Base-by-base conservation (phyloP, 2,329 filamentous ascomycete genomes). In the Stagonosporopsis vannaccii region DNA sequence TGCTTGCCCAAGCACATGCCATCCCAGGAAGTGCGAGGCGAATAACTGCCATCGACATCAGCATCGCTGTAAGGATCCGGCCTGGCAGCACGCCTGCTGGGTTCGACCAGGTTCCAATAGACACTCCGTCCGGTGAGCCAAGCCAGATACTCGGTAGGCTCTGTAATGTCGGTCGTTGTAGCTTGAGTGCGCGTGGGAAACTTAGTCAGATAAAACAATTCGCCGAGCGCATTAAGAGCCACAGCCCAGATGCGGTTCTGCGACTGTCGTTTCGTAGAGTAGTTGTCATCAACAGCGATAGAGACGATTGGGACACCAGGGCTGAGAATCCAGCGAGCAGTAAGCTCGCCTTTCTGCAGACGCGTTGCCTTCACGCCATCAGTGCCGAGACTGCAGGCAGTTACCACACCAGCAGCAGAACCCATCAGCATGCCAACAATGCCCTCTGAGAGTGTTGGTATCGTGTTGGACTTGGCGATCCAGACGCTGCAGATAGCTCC, bases 251-350 rank as follows among this genome's bases (percentile, higher is more conserved):
- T 85, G 25, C 93, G 87, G 12, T 86, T 85, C 45, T 87, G 81
- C 4, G 84, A 79, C 70, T 88, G 88, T 26, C 93, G 87, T 65
- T 87, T 88, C 23, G 83, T 75, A 44, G 84, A 93, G 75, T 92
- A 95, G 48, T 86, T 86, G 25, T 97, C 92, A 68, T 99, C 95
- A 6, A 97, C 85, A 40, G 86, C 86, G 58, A 99, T 86, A 1
- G 87, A 85, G 50, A 97, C 84, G 59, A 99, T 95, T 0, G 95
- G 95, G 3, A 98, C 92, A 36, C 95, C 95, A 2, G 95, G 95
- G 69, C 92, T 92, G 12, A 98, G 81, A 9, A 91, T 87, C 94
- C 94, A 98, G 63, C 90, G 90, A 30, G 91, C 90, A 35, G 91
- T 96, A 62, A 95, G 67, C 49, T 96, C 90, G 4, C 92, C 92